phyloP scores from a whole-genome alignment of 192 early-diverging fungal genomes.

The Linnemannia schmuckeri region DNA sequence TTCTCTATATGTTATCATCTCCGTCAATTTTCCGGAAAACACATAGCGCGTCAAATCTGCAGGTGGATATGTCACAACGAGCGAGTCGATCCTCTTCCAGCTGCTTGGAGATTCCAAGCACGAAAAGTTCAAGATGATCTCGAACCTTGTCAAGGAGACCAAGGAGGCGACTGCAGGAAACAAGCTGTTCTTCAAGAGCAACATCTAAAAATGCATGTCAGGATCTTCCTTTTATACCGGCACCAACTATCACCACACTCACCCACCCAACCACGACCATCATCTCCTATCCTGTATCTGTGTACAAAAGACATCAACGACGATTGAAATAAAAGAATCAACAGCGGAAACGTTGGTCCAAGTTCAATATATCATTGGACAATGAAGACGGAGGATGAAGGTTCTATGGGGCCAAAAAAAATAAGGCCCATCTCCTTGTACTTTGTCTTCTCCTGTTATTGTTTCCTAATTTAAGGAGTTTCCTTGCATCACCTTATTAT shows the following conservation, averaged over 20 bases:
- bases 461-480: not conserved
- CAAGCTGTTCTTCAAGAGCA: constrained; percentile 65
- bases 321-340: not conserved
- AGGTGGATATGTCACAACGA: constrained; percentile 84
- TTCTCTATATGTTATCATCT: constrained; percentile 61
- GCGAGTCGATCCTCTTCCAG: constrained; percentile 84
- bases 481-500: not conserved
- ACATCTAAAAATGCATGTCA: constrained; percentile 31
- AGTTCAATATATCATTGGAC: not conserved
- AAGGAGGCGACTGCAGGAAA: constrained; percentile 75
- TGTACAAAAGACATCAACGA: not conserved
- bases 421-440: not conserved
- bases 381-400: not conserved
- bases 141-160: constrained; percentile 88
- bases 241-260: not conserved
- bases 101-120: constrained; percentile 70
- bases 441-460: not conserved
- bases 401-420: not conserved
- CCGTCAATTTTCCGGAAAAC: constrained; percentile 25
- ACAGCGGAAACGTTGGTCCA: not conserved
- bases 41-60: constrained; percentile 67
- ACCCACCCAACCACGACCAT: not conserved
- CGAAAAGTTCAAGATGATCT: constrained; percentile 84
- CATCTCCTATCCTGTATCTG: not conserved
- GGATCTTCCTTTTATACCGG: not conserved